Evolutionary conservation across 148 eudicot genomes (phyloP).

Genomic region (Camellia sinensis): DNA sequence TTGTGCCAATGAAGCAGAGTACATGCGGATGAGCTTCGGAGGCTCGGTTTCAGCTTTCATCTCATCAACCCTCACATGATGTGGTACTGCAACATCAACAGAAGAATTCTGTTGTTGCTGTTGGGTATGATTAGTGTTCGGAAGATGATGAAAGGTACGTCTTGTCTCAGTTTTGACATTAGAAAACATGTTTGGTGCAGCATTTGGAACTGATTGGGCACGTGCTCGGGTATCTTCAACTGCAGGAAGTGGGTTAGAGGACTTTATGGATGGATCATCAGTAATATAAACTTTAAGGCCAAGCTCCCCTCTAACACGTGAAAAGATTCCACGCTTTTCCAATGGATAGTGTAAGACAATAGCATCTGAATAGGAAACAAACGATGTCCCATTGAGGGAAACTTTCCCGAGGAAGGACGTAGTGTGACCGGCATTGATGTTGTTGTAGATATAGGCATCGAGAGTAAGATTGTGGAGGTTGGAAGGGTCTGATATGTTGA

Average conservation of each 20-base stretch:
- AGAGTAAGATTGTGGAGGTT: slow-evolving; percentile 57
- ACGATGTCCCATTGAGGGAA: slow-evolving; percentile 76
- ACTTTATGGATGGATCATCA: slow-evolving; percentile 71
- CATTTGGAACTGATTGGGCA: slow-evolving; percentile 17
- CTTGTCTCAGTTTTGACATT: slow-evolving; percentile 44
- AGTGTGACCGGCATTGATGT: slow-evolving; percentile 41
- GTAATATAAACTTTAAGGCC: slow-evolving; percentile 85
- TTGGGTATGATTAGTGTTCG: slow-evolving; percentile 39
- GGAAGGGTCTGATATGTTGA: slow-evolving; percentile 82
- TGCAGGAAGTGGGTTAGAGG: slow-evolving; percentile 48
- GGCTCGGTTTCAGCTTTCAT: slow-evolving; percentile 73
- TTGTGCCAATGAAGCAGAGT: slow-evolving; percentile 68
- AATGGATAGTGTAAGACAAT: slow-evolving; percentile 86
- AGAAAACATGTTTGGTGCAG: slow-evolving; percentile 11
- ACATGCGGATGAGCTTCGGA: slow-evolving; percentile 67
- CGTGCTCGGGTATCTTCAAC: slow-evolving; percentile 28
- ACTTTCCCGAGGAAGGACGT: slow-evolving; percentile 83
- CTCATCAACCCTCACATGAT: slow-evolving; percentile 54
- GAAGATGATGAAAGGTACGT: slow-evolving; percentile 78
- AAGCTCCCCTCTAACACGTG: slow-evolving; percentile 84
- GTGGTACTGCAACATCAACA: slow-evolving; percentile 27
- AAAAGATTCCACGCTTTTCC: slow-evolving; percentile 84
- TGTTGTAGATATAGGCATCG: slow-evolving; percentile 68
- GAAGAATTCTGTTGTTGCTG: slow-evolving; percentile 32
- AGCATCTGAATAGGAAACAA: slow-evolving; percentile 75